These are phyloP conservation scores for Novymonas esmeraldas DNA, from an alignment of 208 protist species.

Conservation along the genomic window DNA sequence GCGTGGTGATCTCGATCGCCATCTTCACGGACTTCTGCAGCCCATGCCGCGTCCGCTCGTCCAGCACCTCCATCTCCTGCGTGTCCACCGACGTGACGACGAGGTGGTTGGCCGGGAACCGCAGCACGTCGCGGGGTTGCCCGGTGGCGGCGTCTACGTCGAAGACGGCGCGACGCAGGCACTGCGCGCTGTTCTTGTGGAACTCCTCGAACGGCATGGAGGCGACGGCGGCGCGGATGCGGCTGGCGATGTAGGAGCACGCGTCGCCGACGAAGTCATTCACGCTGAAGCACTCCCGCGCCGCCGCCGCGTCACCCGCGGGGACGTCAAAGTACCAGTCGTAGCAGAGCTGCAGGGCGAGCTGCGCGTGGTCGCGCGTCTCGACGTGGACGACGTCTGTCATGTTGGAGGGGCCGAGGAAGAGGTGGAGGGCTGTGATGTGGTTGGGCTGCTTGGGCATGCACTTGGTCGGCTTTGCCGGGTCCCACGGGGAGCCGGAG, in stretches of 20 bases:
- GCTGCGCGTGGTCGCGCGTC: constrained; percentile 88
- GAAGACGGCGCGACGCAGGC: constrained; percentile 80
- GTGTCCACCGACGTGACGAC: constrained; percentile 96
- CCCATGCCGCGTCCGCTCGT: constrained; percentile 93
- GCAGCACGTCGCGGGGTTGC: constrained; percentile 54
- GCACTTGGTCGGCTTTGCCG: constrained; percentile 76
- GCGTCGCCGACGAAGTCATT: constrained; percentile 88
- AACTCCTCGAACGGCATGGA: constrained; percentile 89
- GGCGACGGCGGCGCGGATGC: constrained; percentile 81
- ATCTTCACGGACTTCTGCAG: constrained; percentile 97
- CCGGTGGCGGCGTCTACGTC: constrained; percentile 71
- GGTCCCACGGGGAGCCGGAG: constrained; percentile 88
- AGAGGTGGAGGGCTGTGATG: constrained; percentile 85
- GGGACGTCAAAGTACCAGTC: constrained; percentile 90
- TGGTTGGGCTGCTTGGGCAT: constrained; percentile 66
- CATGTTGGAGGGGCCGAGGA: constrained; percentile 95
- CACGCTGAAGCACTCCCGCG: constrained; percentile 75
- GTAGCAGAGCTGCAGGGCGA: constrained; percentile 88
- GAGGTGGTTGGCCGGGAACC: constrained; percentile 92
- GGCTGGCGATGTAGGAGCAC: constrained; percentile 86
- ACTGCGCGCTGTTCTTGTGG: constrained; percentile 74
- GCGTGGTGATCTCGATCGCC: constrained; percentile 96
- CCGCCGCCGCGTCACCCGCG: constrained; percentile 49
- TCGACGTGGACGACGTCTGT: constrained; percentile 93
- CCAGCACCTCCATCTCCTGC: constrained; percentile 94